These are phyloP conservation scores for Mycena rebaudengoi DNA, from an alignment of 768 basidiomycete species.

Conservation along the genomic window DNA sequence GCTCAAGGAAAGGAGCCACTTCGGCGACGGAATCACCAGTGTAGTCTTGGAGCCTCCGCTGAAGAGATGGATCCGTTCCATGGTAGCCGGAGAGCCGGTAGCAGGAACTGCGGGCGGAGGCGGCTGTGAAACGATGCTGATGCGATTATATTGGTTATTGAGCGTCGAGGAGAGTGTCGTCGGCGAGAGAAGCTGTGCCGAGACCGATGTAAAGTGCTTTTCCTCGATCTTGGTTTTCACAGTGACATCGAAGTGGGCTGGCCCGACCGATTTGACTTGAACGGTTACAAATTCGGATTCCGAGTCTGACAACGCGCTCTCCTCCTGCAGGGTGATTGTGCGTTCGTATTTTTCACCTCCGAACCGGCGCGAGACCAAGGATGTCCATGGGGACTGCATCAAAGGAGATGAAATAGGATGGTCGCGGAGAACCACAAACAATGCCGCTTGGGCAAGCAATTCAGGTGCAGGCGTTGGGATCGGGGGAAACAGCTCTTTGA, in stretches of 20 bases:
- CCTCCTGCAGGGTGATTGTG: conserved; percentile 66
- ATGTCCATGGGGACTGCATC: conserved; percentile 69
- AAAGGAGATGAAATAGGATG: conserved; percentile 40
- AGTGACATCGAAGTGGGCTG: conserved; percentile 62
- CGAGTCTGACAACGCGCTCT: conserved; percentile 49
- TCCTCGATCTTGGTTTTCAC: conserved; percentile 47
- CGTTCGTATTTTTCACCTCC: conserved; percentile 77
- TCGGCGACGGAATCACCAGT: conserved; percentile 72
- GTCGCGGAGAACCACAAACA: conserved; percentile 78
- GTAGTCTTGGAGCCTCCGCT: conserved; percentile 68
- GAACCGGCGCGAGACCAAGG: conserved; percentile 79
- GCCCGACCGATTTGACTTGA: conserved; percentile 44
- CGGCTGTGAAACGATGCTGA: conserved; percentile 80
- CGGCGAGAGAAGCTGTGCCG: conserved; percentile 63
- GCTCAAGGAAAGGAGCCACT: conserved; percentile 75
- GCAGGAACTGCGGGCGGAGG: conserved; percentile 62
- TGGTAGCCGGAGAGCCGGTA: conserved; percentile 61
- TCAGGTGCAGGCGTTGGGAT: conserved; percentile 64
- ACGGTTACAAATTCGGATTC: conserved; percentile 50
- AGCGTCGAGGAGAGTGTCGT: conserved; percentile 65
- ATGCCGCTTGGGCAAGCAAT: conserved; percentile 79
- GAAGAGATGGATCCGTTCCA: conserved; percentile 84
- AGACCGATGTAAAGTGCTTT: conserved; percentile 55
- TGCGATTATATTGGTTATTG: conserved; percentile 53
- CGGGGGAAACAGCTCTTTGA: conserved; percentile 80